Conservation (phyloP, 768 basidiomycete genomes). For the Leccinum obscurum region DNA sequence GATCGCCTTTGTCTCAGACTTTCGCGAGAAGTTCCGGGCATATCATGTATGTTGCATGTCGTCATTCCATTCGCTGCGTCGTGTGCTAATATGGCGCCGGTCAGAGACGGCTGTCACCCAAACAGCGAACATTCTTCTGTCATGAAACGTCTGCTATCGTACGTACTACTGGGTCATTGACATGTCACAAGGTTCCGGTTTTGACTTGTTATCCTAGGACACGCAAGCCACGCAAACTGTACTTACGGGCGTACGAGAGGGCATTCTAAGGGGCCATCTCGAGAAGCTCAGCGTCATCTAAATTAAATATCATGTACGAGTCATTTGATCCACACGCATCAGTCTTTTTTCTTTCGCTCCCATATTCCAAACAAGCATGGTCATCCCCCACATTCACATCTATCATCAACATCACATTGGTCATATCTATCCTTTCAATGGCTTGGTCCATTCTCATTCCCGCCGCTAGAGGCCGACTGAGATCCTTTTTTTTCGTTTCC, state of each 20-base stretch:
- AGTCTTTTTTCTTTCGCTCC: not conserved
- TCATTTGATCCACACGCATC: not conserved
- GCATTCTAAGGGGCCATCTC: slow-evolving; percentile 36
- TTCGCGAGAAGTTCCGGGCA: slow-evolving; percentile 64
- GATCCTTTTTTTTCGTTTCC: not conserved
- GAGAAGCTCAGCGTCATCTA: slow-evolving; percentile 32
- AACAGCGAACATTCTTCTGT: slow-evolving; percentile 59
- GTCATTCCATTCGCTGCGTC: not conserved
- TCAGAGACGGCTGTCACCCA: slow-evolving; percentile 58
- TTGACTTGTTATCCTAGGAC: slow-evolving; percentile 29
- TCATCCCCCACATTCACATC: not conserved
- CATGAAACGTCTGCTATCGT: slow-evolving; percentile 74
- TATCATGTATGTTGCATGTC: slow-evolving; percentile 51
- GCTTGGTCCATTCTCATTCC: not conserved
- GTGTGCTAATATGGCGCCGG: slow-evolving; percentile 1
- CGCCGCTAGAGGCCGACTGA: not conserved
- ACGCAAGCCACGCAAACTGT: slow-evolving; percentile 40
- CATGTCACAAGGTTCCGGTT: not conserved
- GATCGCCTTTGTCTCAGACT: slow-evolving; percentile 42
- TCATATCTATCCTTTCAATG: not conserved
- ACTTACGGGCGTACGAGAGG: slow-evolving; percentile 44
- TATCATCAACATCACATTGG: not conserved
- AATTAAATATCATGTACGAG: slow-evolving; percentile 1
- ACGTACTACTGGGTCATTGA: slow-evolving; percentile 25
- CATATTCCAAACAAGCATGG: not conserved